A percentile compares a stretch with the other conserved stretches of the same genome.
These are phyloP conservation scores for Mimosa bimucronata DNA, from an alignment of 306 rosid species.

Conservation along the genomic window DNA sequence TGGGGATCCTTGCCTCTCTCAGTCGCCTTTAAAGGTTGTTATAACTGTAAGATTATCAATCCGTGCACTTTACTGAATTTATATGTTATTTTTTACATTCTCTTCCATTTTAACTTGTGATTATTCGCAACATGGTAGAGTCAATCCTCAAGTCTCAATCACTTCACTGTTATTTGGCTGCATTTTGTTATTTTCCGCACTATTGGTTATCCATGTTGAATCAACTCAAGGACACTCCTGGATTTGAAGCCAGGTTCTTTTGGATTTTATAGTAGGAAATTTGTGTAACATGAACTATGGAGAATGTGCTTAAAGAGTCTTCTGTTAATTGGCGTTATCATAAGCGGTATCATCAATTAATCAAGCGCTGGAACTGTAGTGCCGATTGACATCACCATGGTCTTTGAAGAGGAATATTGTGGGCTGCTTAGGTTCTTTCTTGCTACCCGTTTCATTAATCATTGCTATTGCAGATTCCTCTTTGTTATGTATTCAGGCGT, in stretches of 20 bases:
- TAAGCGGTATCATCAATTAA: background rate
- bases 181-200: conserved; percentile 12
- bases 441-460: background rate
- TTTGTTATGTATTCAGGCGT: conserved; percentile 9
- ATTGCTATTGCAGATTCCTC: conserved; percentile 20
- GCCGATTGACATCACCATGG: background rate
- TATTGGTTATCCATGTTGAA: background rate
- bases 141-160: background rate
- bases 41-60: conserved; percentile 46
- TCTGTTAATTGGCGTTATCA: conserved; percentile 14
- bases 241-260: conserved; percentile 19
- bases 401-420: background rate
- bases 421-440: conserved; percentile 5
- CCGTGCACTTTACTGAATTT: conserved; percentile 18
- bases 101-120: background rate
- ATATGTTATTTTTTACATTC: background rate
- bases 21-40: conserved; percentile 64
- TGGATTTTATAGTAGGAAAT: background rate
- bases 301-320: conserved; percentile 11
- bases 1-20: conserved; percentile 85
- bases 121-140: background rate
- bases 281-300: conserved; percentile 1
- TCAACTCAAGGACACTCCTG: background rate
- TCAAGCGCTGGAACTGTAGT: background rate
- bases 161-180: background rate